phyloP scores from a whole-genome alignment of 2,329 filamentous ascomycete species.

The Capronia coronata region DNA sequence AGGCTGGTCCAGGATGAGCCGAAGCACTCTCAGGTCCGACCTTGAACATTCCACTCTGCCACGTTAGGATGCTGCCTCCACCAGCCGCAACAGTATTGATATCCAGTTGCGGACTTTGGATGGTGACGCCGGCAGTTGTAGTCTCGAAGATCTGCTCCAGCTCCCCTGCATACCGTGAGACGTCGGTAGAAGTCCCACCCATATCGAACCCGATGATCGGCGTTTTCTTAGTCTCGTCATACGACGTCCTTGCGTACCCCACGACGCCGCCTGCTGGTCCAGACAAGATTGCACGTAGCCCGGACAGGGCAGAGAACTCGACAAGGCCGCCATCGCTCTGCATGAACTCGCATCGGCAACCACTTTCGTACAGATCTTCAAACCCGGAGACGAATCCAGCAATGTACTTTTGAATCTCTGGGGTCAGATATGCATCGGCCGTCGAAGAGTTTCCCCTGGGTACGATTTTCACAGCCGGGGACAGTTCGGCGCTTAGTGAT shows the following conservation, averaged over 20 bases:
- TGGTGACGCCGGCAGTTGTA: constrained; percentile 74
- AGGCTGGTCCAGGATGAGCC: constrained; percentile 82
- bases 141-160: constrained; percentile 86
- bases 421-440: constrained; percentile 72
- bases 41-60: constrained; percentile 76
- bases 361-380: constrained; percentile 66
- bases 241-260: constrained; percentile 55
- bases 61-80: constrained; percentile 59
- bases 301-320: constrained; percentile 60
- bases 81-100: constrained; percentile 63
- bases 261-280: constrained; percentile 71
- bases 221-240: constrained; percentile 66
- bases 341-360: constrained; percentile 83
- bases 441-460: constrained; percentile 69
- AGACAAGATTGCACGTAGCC: constrained; percentile 76
- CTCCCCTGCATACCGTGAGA: constrained; percentile 70
- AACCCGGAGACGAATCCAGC: constrained; percentile 56
- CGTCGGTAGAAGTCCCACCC: constrained; percentile 80
- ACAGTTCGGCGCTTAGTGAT: constrained; percentile 69
- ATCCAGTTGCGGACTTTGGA: constrained; percentile 75
- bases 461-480: constrained; percentile 78
- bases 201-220: constrained; percentile 86
- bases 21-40: constrained; percentile 85
- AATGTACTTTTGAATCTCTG: constrained; percentile 71
- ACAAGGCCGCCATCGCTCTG: constrained; percentile 70